Evolutionary conservation across 2,329 filamentous ascomycete genomes (phyloP), one percentile per base, ranked within the genome.

Genomic region (Cercospora janseana): DNA sequence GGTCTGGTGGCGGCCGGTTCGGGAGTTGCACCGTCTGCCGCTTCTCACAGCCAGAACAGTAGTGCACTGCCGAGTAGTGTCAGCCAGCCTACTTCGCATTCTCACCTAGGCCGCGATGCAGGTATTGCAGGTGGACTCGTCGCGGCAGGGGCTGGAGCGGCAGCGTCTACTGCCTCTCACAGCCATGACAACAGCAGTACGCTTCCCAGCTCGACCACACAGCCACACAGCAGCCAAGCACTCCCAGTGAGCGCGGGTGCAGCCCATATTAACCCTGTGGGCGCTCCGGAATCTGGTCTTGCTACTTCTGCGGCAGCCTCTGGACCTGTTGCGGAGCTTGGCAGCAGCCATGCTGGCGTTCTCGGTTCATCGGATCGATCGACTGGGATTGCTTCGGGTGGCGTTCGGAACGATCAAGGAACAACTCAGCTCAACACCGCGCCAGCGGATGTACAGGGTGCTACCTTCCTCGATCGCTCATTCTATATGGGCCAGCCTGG

Each of bases 51-150:
- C n/a, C n/a, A n/a, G n/a, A n/a, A n/a, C n/a, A n/a, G n/a, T n/a
- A n/a, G n/a, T n/a, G n/a, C n/a, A n/a, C n/a, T n/a, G n/a, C n/a
- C n/a, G n/a, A n/a, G n/a, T n/a, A n/a, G n/a, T n/a, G n/a, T n/a
- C n/a, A n/a, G n/a, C n/a, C n/a, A n/a, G n/a, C n/a, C n/a, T n/a
- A 46, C 23, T 15, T 31, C 24, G 6, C 31, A 28, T 7, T 55
- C 45, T 23, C 64, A 67, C 40, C 58, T 66, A 23, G 65, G 63
- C 24, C 62, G 65, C n/a, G 61, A 70, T 46, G 63, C 64, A 6
- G 66, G 63, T 10, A 29, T 67, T 4, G 65, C 55, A 21, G 66
- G 60, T 34, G 67, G 64, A 13, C 66, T 63, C 4, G 60, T 60
- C 20, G 59, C 62, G 4, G 60, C 60, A 16, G 44, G 44, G 6